Conservation (phyloP, 495 filamentous ascomycete species). For the Bacidia gigantensis region DNA sequence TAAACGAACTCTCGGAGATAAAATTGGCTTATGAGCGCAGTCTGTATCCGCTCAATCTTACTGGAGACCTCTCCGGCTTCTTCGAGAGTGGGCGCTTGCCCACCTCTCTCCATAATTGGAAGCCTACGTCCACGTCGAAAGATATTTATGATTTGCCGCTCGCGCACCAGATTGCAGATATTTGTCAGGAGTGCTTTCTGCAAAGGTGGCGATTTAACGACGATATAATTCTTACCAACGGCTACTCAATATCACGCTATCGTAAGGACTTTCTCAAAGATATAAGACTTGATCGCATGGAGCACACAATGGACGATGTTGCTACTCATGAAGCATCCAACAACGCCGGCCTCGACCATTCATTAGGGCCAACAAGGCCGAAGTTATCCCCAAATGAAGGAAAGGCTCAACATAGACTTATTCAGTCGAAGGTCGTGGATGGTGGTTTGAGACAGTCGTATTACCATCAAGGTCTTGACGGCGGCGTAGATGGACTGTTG, state of each 20-base stretch:
- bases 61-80: conserved; percentile 44
- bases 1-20: conserved; percentile 41
- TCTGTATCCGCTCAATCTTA: conserved; percentile 51
- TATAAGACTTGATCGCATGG: conserved; percentile 41
- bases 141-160: conserved; percentile 40
- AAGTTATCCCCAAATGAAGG: conserved; percentile 10
- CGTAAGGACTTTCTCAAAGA: conserved; percentile 30
- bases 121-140: conserved; percentile 31
- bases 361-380: conserved; percentile 12
- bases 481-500: conserved; percentile 13
- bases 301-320: conserved; percentile 48
- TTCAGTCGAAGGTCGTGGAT: conserved; percentile 8
- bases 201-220: conserved; percentile 47
- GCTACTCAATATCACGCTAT: conserved; percentile 47
- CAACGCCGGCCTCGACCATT: conserved; percentile 15
- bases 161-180: conserved; percentile 41
- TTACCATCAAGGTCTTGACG: conserved; percentile 7
- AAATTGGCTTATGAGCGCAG: conserved; percentile 43
- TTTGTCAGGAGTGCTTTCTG: conserved; percentile 49
- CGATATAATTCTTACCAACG: conserved; percentile 47
- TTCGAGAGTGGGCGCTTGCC: conserved; percentile 46
- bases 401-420: conserved; percentile 13
- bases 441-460: conserved; percentile 16
- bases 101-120: conserved; percentile 44
- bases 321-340: conserved; percentile 13